Evolutionary conservation across 257 asterid genomes (phyloP).

Genomic region (Nicotiana noctiflora): DNA sequence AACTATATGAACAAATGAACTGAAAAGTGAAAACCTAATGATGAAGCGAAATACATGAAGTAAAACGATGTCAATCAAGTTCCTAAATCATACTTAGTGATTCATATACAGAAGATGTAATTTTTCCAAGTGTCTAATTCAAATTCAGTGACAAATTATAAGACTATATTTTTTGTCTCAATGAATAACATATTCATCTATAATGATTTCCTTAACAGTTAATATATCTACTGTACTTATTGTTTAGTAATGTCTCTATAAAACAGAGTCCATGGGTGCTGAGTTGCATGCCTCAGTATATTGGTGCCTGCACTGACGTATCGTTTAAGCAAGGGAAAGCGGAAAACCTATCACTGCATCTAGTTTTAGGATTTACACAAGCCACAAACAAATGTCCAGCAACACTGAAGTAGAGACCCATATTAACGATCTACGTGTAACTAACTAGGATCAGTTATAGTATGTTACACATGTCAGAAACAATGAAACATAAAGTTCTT

Average conservation of each 20-base stretch:
- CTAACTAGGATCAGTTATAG: neutral
- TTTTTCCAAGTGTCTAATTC: neutral
- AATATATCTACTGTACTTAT: neutral
- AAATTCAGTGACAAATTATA: neutral
- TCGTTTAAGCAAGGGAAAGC: neutral
- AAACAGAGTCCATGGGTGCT: neutral
- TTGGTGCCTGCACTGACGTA: neutral
- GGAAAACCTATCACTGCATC: neutral
- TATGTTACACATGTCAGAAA: neutral
- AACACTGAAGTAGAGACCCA: neutral
- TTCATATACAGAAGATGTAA: neutral
- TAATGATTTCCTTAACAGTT: neutral
- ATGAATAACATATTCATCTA: neutral
- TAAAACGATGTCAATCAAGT: neutral
- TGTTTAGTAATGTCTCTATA: neutral
- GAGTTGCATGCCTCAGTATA: neutral
- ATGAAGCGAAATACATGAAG: neutral
- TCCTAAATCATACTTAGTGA: neutral
- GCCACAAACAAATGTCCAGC: neutral
- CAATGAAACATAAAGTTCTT: neutral
- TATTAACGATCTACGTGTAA: neutral
- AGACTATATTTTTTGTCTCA: neutral
- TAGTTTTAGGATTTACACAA: neutral
- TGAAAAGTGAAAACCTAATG: too few relatives aligned
- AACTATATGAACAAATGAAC: too few relatives aligned